Base-by-base conservation (phyloP, 768 basidiomycete species). In the Leccinum obscurum region DNA sequence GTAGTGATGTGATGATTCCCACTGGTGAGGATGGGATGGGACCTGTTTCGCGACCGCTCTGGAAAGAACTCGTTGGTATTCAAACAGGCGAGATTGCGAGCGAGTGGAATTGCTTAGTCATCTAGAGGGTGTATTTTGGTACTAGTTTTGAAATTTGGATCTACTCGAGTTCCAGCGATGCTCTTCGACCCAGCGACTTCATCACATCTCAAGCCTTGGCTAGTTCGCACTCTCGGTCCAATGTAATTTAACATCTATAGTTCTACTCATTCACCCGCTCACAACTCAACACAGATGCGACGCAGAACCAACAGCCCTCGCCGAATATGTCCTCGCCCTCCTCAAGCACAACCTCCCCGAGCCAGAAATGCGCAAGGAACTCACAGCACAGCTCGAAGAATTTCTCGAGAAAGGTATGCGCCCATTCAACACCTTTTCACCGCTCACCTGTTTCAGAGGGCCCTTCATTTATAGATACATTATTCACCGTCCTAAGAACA, bases 301-400 rank as follows among this genome's bases (percentile, higher is more conserved):
- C 72, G 96, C 96, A 46, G 96, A 98, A 71, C 95, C 96, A 32
- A 85, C 87, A 32, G 93, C 94, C 34, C 86, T 98, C 55, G 89
- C 93, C 4, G 94, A 98, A 72, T 98, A 98, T 73, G 89, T 98
- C 66, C 85, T 97, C 53, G 96, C 96, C 15, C 80, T 98, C 56
- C 78, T 98, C 60, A 93, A 94, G 73, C 93, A 95, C 72, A 92
- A 93, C 75, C 89, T 88, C 1, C 81, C 90, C 4, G 90, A 95
- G 70, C 73, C 76, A 24, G 92, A 95, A 64, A 88, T 98, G 83
- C 82, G 90, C 64, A 85, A 85, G 65, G 91, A 93, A 70, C 78
- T 97, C 57, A 72, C 79, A 2, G 68, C 81, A 0, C 93, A 97
- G 70, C 80, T 98, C 56, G 89, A 89, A 56, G 95, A 97, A 74